These are phyloP conservation scores for Aquilaria sinensis DNA, from an alignment of 345 rosid genomes.

Conservation along the genomic window DNA sequence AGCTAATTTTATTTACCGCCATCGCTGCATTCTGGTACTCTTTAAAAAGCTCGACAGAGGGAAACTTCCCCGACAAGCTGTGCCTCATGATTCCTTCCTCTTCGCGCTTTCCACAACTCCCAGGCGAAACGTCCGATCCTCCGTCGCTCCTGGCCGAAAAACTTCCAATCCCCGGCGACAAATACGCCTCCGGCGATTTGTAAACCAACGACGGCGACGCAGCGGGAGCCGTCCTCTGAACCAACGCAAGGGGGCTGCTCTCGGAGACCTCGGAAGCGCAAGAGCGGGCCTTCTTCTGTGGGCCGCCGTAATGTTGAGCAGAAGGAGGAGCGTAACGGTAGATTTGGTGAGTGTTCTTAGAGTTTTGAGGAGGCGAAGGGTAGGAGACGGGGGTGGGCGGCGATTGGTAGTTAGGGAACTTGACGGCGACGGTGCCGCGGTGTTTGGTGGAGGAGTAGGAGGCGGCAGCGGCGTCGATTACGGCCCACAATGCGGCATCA, in stretches of 20 bases:
- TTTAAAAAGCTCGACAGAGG: constrained; percentile 80
- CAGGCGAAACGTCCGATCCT: constrained; percentile 34
- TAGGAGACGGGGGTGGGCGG: constrained; percentile 46
- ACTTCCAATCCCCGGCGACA: constrained; percentile 62
- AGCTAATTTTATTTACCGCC: constrained; percentile 45
- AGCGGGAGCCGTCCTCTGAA: constrained; percentile 29
- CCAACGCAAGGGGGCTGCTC: constrained; percentile 50
- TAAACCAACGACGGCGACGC: constrained; percentile 8
- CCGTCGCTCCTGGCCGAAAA: constrained; percentile 14
- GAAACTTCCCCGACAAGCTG: constrained; percentile 74
- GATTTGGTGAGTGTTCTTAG: constrained; percentile 2
- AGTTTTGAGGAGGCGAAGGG: constrained; percentile 36
- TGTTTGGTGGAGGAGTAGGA: constrained; percentile 50
- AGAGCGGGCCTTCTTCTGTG: constrained; percentile 47
- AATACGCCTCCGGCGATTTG: constrained; percentile 57
- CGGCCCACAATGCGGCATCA: constrained; percentile 93
- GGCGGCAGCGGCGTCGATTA: constrained; percentile 87
- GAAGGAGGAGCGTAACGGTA: constrained; percentile 21
- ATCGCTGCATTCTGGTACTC: constrained; percentile 86
- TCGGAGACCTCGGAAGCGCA: constrained; percentile 42
- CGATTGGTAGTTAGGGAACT: constrained; percentile 45
- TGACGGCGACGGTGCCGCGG: constrained; percentile 52
- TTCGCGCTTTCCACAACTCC: constrained; percentile 31
- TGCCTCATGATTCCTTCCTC: constrained; percentile 47
- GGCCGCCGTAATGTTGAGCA: constrained; percentile 22